A percentile compares a stretch with the other conserved stretches of the same genome.
These are phyloP conservation scores for Tulasnella sp. DNA, from an alignment of 768 basidiomycete species.

Conservation along the genomic window DNA sequence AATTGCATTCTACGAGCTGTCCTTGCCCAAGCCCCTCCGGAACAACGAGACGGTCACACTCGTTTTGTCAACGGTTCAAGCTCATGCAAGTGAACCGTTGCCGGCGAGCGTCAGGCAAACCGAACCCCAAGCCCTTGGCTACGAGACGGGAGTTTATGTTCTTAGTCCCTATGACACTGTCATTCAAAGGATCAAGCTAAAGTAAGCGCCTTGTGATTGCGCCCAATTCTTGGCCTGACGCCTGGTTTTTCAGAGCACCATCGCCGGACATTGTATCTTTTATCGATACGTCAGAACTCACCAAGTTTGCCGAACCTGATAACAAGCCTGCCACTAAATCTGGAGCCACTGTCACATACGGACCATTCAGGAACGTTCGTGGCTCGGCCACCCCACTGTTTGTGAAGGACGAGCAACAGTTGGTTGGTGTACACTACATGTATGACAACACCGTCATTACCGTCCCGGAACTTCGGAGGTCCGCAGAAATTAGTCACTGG, in stretches of 20 bases:
- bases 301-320: conserved; percentile 57
- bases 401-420: conserved; percentile 63
- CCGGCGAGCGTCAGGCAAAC: conserved; percentile 72
- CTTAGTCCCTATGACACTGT: conserved; percentile 80
- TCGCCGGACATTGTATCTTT: conserved; percentile 71
- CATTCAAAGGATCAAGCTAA: conserved; percentile 84
- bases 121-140: conserved; percentile 80
- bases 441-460: conserved; percentile 83
- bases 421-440: conserved; percentile 74
- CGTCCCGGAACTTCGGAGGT: conserved; percentile 68
- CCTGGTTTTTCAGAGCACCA: conserved; percentile 56
- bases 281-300: conserved; percentile 56
- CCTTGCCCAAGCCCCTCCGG: conserved; percentile 62
- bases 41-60: conserved; percentile 69
- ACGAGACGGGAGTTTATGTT: conserved; percentile 74
- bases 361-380: conserved; percentile 80
- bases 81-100: conserved; percentile 76
- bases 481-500: conserved; percentile 96
- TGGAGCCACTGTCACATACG: conserved; percentile 82
- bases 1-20: conserved; percentile 60
- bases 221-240: conserved; percentile 47
- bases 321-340: conserved; percentile 55
- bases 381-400: conserved; percentile 62
- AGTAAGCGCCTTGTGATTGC: conserved; percentile 49
- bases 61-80: conserved; percentile 76